Evolutionary conservation across 441 rosid genomes (phyloP).

Genomic region (Arabidopsis hybrid): DNA sequence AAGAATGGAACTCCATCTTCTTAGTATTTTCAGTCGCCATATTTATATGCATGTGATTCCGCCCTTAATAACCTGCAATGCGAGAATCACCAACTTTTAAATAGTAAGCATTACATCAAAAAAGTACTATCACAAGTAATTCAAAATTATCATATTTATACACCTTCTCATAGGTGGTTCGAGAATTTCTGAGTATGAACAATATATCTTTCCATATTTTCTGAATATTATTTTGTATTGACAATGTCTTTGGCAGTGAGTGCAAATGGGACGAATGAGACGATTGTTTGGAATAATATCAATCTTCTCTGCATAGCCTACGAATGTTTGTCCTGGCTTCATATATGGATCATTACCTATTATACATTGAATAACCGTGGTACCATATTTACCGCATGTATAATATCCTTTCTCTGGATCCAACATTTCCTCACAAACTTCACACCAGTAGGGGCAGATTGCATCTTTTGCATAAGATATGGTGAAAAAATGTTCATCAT

Average conservation of each 20-base stretch:
- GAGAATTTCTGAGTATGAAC: background rate
- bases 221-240: background rate
- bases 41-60: too few relatives aligned
- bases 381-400: background rate
- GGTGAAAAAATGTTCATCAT: constrained; percentile 17
- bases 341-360: background rate
- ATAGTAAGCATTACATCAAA: background rate
- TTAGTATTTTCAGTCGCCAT: too few relatives aligned
- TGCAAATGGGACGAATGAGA: constrained; percentile 1
- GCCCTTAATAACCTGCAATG: background rate
- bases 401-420: background rate
- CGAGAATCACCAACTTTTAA: background rate
- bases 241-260: background rate
- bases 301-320: background rate
- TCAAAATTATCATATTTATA: background rate
- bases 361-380: background rate
- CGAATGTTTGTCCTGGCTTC: background rate
- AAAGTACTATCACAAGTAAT: background rate
- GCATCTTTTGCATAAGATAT: background rate
- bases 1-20: too few relatives aligned
- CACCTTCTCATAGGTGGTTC: background rate
- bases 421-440: constrained; percentile 14
- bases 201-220: background rate
- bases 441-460: background rate
- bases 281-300: background rate